These are phyloP conservation scores for Aspergillus sergii DNA, from an alignment of 2,329 filamentous ascomycete species.

Conservation along the genomic window DNA sequence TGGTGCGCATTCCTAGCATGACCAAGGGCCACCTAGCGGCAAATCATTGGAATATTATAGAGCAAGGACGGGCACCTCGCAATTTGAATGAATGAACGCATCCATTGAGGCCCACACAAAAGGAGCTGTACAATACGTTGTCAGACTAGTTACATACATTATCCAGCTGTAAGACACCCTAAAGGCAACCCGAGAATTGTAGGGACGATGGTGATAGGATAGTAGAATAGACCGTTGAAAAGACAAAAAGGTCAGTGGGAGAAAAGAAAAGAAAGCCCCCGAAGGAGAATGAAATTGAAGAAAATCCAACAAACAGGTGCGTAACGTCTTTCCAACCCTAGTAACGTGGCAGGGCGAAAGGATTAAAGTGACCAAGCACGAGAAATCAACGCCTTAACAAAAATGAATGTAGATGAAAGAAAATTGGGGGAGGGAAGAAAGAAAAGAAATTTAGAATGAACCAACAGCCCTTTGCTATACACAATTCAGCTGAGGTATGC, in stretches of 20 bases:
- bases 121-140: conserved; percentile 17
- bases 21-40: not conserved
- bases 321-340: conserved; percentile 40
- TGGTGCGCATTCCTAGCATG: not conserved
- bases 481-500: conserved; percentile 25
- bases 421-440: conserved; percentile 12
- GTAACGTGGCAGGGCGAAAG: conserved; percentile 43
- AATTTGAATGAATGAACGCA: conserved; percentile 10
- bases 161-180: conserved; percentile 37
- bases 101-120: conserved; percentile 17
- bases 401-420: conserved; percentile 7
- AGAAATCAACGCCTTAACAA: conserved; percentile 33
- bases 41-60: not conserved
- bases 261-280: conserved; percentile 22
- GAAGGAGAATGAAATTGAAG: conserved; percentile 15
- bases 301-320: conserved; percentile 18
- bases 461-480: conserved; percentile 34
- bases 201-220: conserved; percentile 23
- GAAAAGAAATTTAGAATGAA: conserved; percentile 25
- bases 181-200: conserved; percentile 29
- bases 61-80: not conserved
- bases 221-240: conserved; percentile 19
- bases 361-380: conserved; percentile 29
- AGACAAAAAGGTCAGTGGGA: conserved; percentile 20
- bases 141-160: conserved; percentile 42